Percentiles rank a stretch among this genome's conserved stretches.
phyloP scores from a whole-genome alignment of 257 asterid genomes.

The Solanum arcanum region DNA sequence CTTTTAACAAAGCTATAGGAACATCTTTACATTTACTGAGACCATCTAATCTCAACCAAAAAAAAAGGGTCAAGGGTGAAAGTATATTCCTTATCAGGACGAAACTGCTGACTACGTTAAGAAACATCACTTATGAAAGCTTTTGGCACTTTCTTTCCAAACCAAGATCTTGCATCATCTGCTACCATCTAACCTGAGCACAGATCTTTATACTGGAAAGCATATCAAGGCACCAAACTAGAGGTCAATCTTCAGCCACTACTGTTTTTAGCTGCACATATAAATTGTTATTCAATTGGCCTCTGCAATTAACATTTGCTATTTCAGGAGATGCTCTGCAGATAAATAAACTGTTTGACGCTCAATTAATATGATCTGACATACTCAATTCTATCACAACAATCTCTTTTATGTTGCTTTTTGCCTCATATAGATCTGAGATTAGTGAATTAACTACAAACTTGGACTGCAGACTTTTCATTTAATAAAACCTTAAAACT shows the following conservation, averaged over 20 bases:
- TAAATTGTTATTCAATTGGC: conserved; percentile 14
- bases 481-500: background rate
- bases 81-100: background rate
- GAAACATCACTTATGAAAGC: background rate
- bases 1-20: background rate
- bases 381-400: background rate
- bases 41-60: background rate
- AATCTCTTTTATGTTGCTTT: background rate
- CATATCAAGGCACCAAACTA: background rate
- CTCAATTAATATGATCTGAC: background rate
- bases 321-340: background rate
- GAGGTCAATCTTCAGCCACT: background rate
- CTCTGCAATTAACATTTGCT: conserved; percentile 23
- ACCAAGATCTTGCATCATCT: background rate
- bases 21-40: background rate
- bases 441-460: background rate
- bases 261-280: conserved; percentile 1
- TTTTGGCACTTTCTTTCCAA: background rate
- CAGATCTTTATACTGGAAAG: background rate
- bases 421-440: background rate
- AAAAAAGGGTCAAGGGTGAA: background rate
- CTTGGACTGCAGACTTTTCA: background rate
- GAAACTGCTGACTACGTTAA: background rate
- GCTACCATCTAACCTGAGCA: background rate
- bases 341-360: background rate